Conservation (phyloP, 208 protist species). For the Kentomonas sorsogonicus region DNA sequence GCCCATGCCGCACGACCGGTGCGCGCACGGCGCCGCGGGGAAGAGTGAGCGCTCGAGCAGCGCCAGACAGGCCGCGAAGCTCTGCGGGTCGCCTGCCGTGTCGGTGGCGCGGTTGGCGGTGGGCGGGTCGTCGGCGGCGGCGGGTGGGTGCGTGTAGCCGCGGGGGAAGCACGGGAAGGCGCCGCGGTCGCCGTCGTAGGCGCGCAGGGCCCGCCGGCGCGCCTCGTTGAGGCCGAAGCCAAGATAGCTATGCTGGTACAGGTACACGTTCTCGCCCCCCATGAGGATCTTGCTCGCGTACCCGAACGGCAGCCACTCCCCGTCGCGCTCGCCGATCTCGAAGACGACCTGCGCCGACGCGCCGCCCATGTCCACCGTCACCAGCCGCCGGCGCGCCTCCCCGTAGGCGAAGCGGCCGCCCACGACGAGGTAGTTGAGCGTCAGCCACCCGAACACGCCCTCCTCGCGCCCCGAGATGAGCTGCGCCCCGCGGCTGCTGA, state of each 20-base stretch:
- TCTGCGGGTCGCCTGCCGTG: neutral
- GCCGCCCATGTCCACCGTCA: conserved; percentile 80
- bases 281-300: conserved; percentile 19
- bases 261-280: conserved; percentile 5
- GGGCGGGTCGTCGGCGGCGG: neutral
- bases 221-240: conserved; percentile 73
- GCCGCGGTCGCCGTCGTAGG: conserved; percentile 18
- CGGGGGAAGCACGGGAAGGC: conserved; percentile 17
- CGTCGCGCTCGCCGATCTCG: conserved; percentile 16
- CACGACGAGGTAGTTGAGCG: conserved; percentile 74
- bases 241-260: conserved; percentile 82
- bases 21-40: conserved; percentile 16
- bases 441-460: conserved; percentile 74
- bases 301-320: conserved; percentile 35
- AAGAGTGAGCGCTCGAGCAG: neutral
- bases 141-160: conserved; percentile 14
- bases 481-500: conserved; percentile 27
- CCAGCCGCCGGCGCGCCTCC: conserved; percentile 3
- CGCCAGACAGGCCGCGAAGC: conserved; percentile 1
- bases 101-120: neutral
- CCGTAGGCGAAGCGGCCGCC: conserved; percentile 1
- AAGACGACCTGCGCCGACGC: conserved; percentile 79
- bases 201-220: conserved; percentile 19
- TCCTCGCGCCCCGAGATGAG: conserved; percentile 69
- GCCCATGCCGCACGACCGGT: conserved; percentile 32